Percentiles rank a stretch among this genome's conserved stretches.
Conservation (phyloP, 169 alveolate species). For the Plasmodium reichenowi region DNA sequence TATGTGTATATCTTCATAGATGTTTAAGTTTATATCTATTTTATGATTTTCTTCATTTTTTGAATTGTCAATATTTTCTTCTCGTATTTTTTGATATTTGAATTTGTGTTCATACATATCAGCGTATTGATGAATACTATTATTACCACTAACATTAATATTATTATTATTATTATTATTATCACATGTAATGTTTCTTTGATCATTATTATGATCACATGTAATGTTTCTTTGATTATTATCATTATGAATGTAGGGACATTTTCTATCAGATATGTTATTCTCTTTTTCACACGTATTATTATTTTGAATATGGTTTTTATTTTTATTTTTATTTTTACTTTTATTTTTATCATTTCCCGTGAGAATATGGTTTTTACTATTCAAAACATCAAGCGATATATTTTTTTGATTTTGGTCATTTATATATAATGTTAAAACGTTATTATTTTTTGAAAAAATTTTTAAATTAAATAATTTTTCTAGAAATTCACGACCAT, state of each 20-base stretch:
- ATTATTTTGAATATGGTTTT: background rate
- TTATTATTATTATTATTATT: background rate
- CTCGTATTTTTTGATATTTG: background rate
- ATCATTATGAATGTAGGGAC: background rate
- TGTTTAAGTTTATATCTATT: conserved; percentile 76
- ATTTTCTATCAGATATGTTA: background rate
- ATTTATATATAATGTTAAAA: conserved; percentile 13
- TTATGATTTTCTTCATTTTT: conserved; percentile 24
- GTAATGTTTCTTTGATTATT: background rate
- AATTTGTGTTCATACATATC: background rate
- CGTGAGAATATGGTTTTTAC: background rate
- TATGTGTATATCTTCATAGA: conserved; percentile 86
- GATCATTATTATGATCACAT: background rate
- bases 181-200: background rate
- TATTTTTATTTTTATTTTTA: background rate
- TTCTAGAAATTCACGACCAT: conserved; percentile 86
- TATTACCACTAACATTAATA: background rate
- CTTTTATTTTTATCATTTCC: conserved; percentile 13
- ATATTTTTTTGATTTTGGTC: conserved; percentile 38
- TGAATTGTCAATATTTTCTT: background rate
- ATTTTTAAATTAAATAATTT: conserved; percentile 22
- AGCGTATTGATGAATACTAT: background rate
- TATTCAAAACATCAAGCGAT: conserved; percentile 22
- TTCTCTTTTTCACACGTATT: background rate
- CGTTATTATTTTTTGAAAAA: background rate